Conservation (phyloP, 768 basidiomycete genomes). For the Psilocybe azurescens region DNA sequence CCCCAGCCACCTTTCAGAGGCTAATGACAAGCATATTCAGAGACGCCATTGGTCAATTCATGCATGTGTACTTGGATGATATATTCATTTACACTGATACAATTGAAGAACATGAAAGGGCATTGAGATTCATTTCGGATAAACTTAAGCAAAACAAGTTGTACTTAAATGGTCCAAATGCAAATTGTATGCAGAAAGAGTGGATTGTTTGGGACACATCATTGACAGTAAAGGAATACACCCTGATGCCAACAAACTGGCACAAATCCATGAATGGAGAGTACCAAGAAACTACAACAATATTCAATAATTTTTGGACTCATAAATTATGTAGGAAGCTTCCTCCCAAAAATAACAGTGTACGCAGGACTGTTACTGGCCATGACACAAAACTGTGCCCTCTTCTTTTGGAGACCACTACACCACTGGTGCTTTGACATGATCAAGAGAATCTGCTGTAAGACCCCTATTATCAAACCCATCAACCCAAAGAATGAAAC, state of each 20-base stretch:
- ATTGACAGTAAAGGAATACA: constrained; percentile 45
- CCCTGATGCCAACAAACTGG: constrained; percentile 40
- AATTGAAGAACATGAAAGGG: constrained; percentile 40
- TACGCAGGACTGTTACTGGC: constrained; percentile 36
- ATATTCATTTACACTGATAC: constrained; percentile 43
- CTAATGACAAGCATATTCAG: constrained; percentile 48
- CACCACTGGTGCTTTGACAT: constrained; percentile 37
- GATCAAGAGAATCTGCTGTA: constrained; percentile 32
- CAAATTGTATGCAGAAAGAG: constrained; percentile 7
- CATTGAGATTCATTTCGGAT: constrained; percentile 37
- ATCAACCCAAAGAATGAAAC: constrained; percentile 23
- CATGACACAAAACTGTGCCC: constrained; percentile 29
- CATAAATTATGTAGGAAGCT: constrained; percentile 40
- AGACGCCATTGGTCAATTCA: constrained; percentile 38
- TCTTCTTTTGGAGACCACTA: constrained; percentile 29
- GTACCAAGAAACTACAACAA: constrained; percentile 37
- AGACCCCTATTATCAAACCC: constrained; percentile 24
- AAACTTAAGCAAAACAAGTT: constrained; percentile 31
- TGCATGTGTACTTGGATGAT: constrained; percentile 52
- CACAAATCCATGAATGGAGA: constrained; percentile 35
- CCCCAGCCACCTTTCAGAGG: constrained; percentile 48
- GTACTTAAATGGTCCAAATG: constrained; percentile 31
- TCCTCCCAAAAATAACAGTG: constrained; percentile 38
- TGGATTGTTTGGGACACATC: constrained; percentile 42
- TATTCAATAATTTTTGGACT: constrained; percentile 45